phyloP scores from a whole-genome alignment of 2,329 filamentous ascomycete genomes.

The Colletotrichum filicis region DNA sequence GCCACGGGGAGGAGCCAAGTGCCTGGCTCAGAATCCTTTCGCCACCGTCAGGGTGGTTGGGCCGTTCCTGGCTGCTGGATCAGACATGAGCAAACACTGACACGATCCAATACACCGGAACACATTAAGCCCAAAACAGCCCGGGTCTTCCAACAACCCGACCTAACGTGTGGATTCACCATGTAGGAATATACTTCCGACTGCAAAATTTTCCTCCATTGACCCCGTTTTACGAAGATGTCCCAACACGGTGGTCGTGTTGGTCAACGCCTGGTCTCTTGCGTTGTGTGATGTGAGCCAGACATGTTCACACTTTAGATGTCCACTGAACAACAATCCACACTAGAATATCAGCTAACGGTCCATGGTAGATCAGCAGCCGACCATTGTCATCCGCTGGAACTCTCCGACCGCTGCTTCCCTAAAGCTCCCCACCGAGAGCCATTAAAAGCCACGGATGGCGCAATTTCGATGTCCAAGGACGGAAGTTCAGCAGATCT shows the following conservation, averaged over 20 bases:
- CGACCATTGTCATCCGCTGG: conserved; percentile 18
- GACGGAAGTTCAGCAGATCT: conserved; percentile 26
- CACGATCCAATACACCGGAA: conserved; percentile 34
- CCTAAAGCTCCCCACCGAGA: conserved; percentile 8
- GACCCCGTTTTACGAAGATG: not conserved
- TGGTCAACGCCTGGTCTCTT: not conserved
- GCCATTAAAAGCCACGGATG: conserved; percentile 27
- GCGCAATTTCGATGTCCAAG: conserved; percentile 32
- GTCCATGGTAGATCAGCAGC: conserved; percentile 16
- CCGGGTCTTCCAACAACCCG: conserved; percentile 17
- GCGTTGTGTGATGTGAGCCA: not conserved
- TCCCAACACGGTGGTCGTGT: not conserved
- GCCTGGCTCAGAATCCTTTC: conserved; percentile 32
- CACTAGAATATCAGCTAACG: conserved; percentile 6
- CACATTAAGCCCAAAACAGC: conserved; percentile 34
- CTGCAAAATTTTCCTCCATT: conserved; percentile 16
- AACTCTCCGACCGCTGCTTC: conserved; percentile 18
- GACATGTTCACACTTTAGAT: conserved; percentile 4
- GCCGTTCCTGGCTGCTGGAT: conserved; percentile 31
- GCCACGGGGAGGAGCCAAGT: conserved; percentile 32
- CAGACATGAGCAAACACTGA: conserved; percentile 25
- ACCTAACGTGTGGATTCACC: conserved; percentile 10
- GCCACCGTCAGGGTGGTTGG: conserved; percentile 35
- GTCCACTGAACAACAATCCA: conserved; percentile 5
- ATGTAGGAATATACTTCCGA: not conserved